Evolutionary conservation across 108 stramenopile genomes (phyloP).

Genomic region (Skeletonema costatum): DNA sequence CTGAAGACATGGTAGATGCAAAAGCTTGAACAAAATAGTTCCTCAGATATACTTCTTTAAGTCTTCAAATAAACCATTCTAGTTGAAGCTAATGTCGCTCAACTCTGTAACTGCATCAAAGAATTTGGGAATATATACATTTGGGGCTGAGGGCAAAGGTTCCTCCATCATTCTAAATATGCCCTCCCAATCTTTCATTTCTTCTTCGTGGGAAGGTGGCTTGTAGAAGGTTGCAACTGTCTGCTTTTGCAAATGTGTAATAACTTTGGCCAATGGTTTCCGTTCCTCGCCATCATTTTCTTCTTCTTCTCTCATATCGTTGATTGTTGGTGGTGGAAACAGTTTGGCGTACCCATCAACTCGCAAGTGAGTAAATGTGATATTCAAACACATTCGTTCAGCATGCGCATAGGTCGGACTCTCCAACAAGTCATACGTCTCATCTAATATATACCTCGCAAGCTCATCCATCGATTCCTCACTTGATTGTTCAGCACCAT

Average conservation of each 20-base stretch:
- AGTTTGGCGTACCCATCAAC: conserved; percentile 28
- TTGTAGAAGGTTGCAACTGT: conserved; percentile 37
- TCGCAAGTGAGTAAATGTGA: conserved; percentile 34
- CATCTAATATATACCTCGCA: conserved; percentile 51
- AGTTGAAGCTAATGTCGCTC: conserved; percentile 45
- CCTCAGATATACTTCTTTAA: not conserved
- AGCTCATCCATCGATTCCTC: conserved; percentile 25
- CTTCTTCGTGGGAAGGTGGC: conserved; percentile 26
- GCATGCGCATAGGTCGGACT: conserved; percentile 51
- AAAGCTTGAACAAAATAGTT: not conserved
- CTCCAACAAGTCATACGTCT: conserved; percentile 56
- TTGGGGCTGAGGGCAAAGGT: conserved; percentile 30
- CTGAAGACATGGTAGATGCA: not conserved
- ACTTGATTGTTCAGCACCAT: conserved; percentile 1
- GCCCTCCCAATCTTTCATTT: conserved; percentile 39
- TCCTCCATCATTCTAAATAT: conserved; percentile 40
- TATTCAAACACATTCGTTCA: conserved; percentile 33
- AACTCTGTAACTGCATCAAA: conserved; percentile 38
- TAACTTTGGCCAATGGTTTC: conserved; percentile 44
- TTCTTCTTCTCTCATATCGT: not conserved
- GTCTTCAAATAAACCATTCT: not conserved
- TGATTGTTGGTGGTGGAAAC: conserved; percentile 8
- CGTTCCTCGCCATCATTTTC: not conserved
- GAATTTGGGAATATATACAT: conserved; percentile 36
- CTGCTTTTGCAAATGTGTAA: conserved; percentile 40